Conservation (phyloP, 2,329 filamentous ascomycete genomes). For the Botrytis fragariae region DNA sequence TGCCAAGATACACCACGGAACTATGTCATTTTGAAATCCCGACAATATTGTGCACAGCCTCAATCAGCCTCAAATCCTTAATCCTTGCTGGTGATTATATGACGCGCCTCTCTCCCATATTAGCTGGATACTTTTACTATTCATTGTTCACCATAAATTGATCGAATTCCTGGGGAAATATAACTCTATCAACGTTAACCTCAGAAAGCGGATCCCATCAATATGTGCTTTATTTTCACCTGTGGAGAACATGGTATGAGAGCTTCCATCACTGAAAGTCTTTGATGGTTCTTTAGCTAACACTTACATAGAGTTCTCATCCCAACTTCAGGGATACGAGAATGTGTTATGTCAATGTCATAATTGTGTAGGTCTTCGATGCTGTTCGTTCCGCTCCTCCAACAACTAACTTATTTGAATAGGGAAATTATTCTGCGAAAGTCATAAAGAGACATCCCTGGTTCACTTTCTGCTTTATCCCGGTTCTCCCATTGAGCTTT, state of each 20-base stretch:
- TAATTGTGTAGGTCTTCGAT: constrained; percentile 49
- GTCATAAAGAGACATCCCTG: constrained; percentile 65
- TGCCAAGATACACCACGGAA: not conserved
- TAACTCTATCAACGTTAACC: constrained; percentile 1
- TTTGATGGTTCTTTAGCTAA: constrained; percentile 22
- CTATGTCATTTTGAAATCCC: not conserved
- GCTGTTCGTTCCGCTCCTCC: not conserved
- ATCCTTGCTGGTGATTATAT: constrained; percentile 12
- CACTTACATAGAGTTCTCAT: constrained; percentile 35
- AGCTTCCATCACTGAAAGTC: not conserved
- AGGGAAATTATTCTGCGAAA: constrained; percentile 58
- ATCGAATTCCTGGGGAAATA: constrained; percentile 7
- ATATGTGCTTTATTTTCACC: constrained; percentile 26
- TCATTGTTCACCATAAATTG: not conserved
- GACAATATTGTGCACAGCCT: not conserved
- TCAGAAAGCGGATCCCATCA: constrained; percentile 8
- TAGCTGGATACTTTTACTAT: not conserved
- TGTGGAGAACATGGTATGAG: constrained; percentile 39
- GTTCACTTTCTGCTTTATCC: constrained; percentile 80
- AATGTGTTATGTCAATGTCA: constrained; percentile 61
- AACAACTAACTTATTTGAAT: not conserved
- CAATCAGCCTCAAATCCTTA: constrained; percentile 12
- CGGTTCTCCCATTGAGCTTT: constrained; percentile 68
- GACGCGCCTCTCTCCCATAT: constrained; percentile 3
- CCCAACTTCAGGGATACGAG: constrained; percentile 53